Evolutionary conservation across 2,329 filamentous ascomycete genomes (phyloP).

Genomic region (Botrytis porri): DNA sequence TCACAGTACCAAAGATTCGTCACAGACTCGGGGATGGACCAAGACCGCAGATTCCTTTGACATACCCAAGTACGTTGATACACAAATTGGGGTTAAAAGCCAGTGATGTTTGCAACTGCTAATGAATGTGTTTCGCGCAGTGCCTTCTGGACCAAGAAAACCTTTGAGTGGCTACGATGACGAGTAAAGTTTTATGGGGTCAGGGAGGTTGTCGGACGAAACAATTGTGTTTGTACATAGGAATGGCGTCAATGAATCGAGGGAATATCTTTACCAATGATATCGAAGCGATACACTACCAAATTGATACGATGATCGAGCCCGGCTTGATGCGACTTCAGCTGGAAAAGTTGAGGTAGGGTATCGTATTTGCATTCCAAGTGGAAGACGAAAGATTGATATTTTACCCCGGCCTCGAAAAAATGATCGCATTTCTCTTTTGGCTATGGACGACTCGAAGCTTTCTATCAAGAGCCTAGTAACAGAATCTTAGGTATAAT

Average conservation of each 20-base stretch:
- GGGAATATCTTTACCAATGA: constrained; percentile 14
- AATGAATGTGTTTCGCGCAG: constrained; percentile 40
- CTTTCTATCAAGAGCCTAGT: not conserved
- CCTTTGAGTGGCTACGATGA: constrained; percentile 60
- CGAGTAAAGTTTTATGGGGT: constrained; percentile 24
- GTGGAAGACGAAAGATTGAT: constrained; percentile 4
- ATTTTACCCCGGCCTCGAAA: not conserved
- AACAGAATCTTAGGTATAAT: not conserved
- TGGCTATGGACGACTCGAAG: not conserved
- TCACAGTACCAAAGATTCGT: constrained; percentile 72
- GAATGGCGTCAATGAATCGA: constrained; percentile 17
- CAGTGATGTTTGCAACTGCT: constrained; percentile 22
- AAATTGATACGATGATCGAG: not conserved
- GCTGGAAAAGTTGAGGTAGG: not conserved
- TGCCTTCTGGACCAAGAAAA: constrained; percentile 58
- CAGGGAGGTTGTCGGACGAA: not conserved
- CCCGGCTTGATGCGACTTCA: not conserved
- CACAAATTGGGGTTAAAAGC: not conserved
- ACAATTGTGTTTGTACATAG: constrained; percentile 14
- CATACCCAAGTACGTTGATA: constrained; percentile 78
- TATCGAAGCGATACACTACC: not conserved
- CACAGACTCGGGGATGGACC: constrained; percentile 69
- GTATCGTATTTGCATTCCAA: not conserved
- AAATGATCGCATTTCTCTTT: not conserved
- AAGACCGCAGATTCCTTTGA: constrained; percentile 72